Evolutionary conservation across 177 flowering plant genomes (phyloP).

Genomic region (Vitis hybrid): DNA sequence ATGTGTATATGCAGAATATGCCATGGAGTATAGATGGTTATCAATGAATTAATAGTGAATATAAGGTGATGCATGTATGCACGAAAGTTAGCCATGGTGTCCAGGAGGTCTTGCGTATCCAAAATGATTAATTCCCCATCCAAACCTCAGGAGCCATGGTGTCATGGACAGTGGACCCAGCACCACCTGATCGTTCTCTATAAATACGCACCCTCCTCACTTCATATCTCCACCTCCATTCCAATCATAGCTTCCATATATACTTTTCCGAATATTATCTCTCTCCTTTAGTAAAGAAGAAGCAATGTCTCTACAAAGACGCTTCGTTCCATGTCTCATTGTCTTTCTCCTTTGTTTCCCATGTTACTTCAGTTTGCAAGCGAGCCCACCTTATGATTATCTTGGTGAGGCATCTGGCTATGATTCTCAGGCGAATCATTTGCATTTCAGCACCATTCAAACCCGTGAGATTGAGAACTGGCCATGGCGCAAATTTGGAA

Average conservation of each 20-base stretch:
- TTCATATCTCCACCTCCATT: too few species aligned
- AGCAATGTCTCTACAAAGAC: conserved; percentile 19
- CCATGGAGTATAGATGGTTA: too few species aligned
- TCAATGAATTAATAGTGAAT: too few species aligned
- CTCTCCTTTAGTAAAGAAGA: conserved; percentile 1
- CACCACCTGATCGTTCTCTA: too few species aligned
- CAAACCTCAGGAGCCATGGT: too few species aligned
- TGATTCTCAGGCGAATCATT: conserved; percentile 33
- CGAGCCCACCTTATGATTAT: conserved; percentile 18
- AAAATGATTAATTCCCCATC: too few species aligned
- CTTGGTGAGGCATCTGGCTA: conserved; percentile 17
- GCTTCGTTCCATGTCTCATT: conserved; percentile 13
- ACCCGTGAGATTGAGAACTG: conserved; percentile 13
- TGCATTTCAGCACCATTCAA: conserved; percentile 18
- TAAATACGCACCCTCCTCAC: too few species aligned
- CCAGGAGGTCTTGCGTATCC: too few species aligned
- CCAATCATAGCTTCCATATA: background rate
- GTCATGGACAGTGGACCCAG: too few species aligned
- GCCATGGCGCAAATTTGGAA: conserved; percentile 6
- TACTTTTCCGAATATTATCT: conserved; percentile 2
- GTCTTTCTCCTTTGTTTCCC: conserved; percentile 9
- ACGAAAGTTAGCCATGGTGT: too few species aligned
- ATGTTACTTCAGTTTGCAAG: conserved; percentile 11
- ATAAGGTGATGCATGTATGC: too few species aligned
- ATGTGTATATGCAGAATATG: too few species aligned